Evolutionary conservation across 2,329 filamentous ascomycete genomes (phyloP), one percentile per base, ranked within the genome.

Genomic region (Aureobasidium mangrovei): DNA sequence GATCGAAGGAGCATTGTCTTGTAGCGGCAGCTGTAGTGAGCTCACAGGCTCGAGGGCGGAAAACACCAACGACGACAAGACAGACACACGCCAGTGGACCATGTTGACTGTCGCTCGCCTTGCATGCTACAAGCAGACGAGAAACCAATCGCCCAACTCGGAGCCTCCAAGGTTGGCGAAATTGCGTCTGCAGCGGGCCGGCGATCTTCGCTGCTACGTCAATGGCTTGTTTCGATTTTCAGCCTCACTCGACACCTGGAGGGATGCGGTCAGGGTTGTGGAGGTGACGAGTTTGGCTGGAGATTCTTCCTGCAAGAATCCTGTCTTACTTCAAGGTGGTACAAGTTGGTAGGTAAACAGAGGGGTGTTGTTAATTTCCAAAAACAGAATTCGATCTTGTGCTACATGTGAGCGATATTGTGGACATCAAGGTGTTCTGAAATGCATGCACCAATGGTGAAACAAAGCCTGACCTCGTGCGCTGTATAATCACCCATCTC

Each of bases 11-110:
- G 38, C 56, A 54, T 54, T 48, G 41, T 52, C 42, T n/a, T 38
- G 33, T 4, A 58, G 41, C 24, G 53, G 56, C 42, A 54, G 38
- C 31, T 58, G 56, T 27, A 29, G 27, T 33, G 46, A 28, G 4
- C 9, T 7, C 3, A 43, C 44, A n/a, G 42, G 38, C 35, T 36
- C 38, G 38, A 46, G 29, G 24, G 26, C 29, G 5, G 42, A 31
- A 7, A 46, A 18, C 28, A 29, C 2, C 43, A 54, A 5, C 12
- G 38, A 35, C 7, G 53, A 54, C 43, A 48, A 26, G n/a, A 35
- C 6, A 5, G 36, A 40, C 18, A 24, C 35, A 33, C 44, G 36
- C 38, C 35, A 38, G 44, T 29, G 12, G 24, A 54, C 26, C 53
- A 54, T 54, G 7, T 36, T 54, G n/a, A 35, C 28, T 39, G 27